Evolutionary conservation across 2,329 filamentous ascomycete species (phyloP).

Genomic region (Knoxdaviesia proteae): DNA sequence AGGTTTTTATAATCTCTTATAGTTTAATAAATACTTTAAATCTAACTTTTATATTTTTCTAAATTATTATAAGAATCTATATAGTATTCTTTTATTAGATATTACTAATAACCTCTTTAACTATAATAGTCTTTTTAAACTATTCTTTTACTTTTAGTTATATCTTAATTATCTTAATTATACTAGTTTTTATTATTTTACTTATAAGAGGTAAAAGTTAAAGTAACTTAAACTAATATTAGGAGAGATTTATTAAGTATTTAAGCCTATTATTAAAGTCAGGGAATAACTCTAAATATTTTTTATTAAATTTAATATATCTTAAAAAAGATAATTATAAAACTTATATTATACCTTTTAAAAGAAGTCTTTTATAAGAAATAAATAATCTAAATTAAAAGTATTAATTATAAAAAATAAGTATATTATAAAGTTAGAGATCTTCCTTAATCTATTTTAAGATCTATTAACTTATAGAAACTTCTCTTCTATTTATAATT

Average conservation of each 20-base stretch:
- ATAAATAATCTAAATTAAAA: too few species aligned
- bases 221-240: too few species aligned
- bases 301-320: not conserved
- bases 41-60: constrained; percentile 4
- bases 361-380: not conserved
- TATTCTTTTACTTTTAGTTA: constrained; percentile 1
- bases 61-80: constrained; percentile 2
- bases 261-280: not conserved
- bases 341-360: not conserved
- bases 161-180: constrained; percentile 1
- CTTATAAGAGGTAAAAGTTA: too few species aligned
- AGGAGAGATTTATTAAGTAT: not conserved
- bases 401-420: too few species aligned
- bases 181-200: not conserved
- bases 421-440: too few species aligned
- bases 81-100: not conserved
- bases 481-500: too few species aligned
- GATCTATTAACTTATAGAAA: too few species aligned
- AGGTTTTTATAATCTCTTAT: not conserved
- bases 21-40: constrained; percentile 1
- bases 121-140: constrained; percentile 2
- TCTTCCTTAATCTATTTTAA: too few species aligned
- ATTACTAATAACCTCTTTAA: not conserved
- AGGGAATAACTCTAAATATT: not conserved
- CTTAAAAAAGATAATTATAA: not conserved